Base-by-base conservation (phyloP, 495 filamentous ascomycete genomes). In the Penicillium cosmopolitanum region DNA sequence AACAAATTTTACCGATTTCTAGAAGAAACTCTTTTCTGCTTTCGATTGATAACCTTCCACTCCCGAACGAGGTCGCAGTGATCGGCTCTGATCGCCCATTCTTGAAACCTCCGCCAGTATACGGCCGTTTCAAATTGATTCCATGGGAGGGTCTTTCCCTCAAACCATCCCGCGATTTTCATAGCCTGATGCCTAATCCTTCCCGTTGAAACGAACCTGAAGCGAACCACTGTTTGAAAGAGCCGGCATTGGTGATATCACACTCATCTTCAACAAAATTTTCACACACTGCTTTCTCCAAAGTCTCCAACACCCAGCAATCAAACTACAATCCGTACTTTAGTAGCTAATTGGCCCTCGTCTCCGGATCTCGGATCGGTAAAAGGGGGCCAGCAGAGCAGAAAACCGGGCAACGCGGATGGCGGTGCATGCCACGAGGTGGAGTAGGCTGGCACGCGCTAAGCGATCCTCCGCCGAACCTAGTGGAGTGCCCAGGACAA, bases 61-160 rank as follows among this genome's bases (percentile, higher is more conserved):
- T 28, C 46, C 11, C 33, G 36, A 56, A 60, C 43, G 15, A 44
- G 51, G 44, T 50, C 18, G 19, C 33, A 48, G 23, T 48, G 62
- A 55, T 61, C 54, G 51, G 51, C 55, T 50, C 31, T 35, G 64
- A 66, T 63, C 59, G 36, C 19, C 61, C 25, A 46, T 7, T 11
- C 53, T 34, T 67, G 65, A 67, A 67, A 67, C 65, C 53, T 33
- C 62, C 62, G 65, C 65, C 56, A 42, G 57, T 57, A 34, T 55
- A 55, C 56, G 62, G 54, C 53, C 56, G 65, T 67, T 67, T 67
- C 65, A 67, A 44, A 43, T 57, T 56, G 42, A 60, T 28, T 19
- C 50, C 23, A 25, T 11, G 10, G 23, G 19, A n/a, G 46, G 21
- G 19, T 48, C 46, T 13, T 28, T 48, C 42, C 10, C 11, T 28